Evolutionary conservation across 2,329 filamentous ascomycete genomes (phyloP).

Genomic region (Aspergillus sojae): DNA sequence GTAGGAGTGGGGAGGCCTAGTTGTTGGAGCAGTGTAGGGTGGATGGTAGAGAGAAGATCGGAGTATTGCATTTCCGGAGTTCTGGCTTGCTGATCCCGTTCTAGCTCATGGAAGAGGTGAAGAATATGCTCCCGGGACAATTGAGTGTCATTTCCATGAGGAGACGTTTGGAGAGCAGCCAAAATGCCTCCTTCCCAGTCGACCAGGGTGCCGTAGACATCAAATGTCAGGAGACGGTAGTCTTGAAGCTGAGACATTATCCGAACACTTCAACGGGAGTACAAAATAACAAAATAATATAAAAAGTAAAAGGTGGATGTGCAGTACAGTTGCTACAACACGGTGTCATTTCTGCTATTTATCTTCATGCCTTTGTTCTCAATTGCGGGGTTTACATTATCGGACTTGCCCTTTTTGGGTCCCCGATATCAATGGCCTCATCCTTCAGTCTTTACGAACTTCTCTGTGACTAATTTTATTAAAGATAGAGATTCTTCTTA

Average conservation of each 20-base stretch:
- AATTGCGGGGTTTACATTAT: too few species aligned
- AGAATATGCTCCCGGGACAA: conserved; percentile 28
- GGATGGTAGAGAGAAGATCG: conserved; percentile 57
- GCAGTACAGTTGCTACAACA: too few species aligned
- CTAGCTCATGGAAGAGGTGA: conserved; percentile 30
- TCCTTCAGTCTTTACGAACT: too few species aligned
- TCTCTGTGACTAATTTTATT: too few species aligned
- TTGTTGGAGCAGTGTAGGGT: conserved; percentile 24
- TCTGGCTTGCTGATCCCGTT: conserved; percentile 52
- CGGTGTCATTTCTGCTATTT: too few species aligned
- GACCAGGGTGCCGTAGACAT: conserved; percentile 78
- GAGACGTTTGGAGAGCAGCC: conserved; percentile 50
- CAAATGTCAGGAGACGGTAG: conserved; percentile 66
- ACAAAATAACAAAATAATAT: background rate
- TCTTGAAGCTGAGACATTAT: conserved; percentile 33
- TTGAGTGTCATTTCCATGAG: conserved; percentile 45
- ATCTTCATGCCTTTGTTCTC: too few species aligned
- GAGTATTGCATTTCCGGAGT: conserved; percentile 64
- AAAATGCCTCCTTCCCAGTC: conserved; percentile 75
- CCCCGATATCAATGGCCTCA: too few species aligned
- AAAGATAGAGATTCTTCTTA: background rate
- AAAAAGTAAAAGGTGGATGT: background rate
- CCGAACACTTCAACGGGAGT: background rate
- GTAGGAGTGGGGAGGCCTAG: conserved; percentile 30
- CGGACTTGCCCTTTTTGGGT: too few species aligned